Conservation (phyloP, 805 yeast species). For the Kodamaea laetipori region DNA sequence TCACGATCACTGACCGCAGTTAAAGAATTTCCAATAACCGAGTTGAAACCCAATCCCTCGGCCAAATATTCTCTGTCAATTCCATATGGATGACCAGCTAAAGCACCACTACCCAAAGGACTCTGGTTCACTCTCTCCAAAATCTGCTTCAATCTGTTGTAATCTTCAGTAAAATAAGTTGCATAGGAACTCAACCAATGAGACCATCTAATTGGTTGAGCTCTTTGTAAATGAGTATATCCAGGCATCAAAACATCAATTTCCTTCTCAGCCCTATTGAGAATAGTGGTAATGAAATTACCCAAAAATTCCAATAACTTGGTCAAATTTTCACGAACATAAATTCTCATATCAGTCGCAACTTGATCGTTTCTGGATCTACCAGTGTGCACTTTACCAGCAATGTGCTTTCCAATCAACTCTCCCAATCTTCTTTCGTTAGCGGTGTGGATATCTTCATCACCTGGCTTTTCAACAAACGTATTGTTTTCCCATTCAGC, state of each 20-base stretch:
- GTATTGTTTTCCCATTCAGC: conserved; percentile 76
- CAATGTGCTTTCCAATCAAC: conserved; percentile 86
- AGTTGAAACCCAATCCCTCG: conserved; percentile 70
- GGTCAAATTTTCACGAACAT: conserved; percentile 78
- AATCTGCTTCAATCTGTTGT: conserved; percentile 79
- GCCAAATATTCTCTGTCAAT: conserved; percentile 93
- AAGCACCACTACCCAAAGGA: conserved; percentile 96
- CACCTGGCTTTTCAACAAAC: conserved; percentile 81
- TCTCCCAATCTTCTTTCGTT: conserved; percentile 98
- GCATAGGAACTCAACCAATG: conserved; percentile 96
- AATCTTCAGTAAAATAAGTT: conserved; percentile 89
- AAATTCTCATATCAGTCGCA: conserved; percentile 97
- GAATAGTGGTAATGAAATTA: conserved; percentile 65
- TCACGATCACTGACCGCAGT: conserved; percentile 98
- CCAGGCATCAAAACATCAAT: conserved; percentile 97
- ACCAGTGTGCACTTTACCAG: conserved; percentile 99
- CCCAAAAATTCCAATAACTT: conserved; percentile 58
- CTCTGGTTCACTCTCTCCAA: conserved; percentile 80
- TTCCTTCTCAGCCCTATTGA: conserved; percentile 78
- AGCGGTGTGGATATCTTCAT: conserved; percentile 98
- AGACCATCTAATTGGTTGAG: conserved; percentile 99
- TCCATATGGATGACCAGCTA: conserved; percentile 99
- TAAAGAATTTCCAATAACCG: conserved; percentile 92
- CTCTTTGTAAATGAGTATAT: conserved; percentile 96
- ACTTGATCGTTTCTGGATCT: conserved; percentile 98